phyloP scores from a whole-genome alignment of 306 rosid species.

The Lathyrus tuberosus region DNA sequence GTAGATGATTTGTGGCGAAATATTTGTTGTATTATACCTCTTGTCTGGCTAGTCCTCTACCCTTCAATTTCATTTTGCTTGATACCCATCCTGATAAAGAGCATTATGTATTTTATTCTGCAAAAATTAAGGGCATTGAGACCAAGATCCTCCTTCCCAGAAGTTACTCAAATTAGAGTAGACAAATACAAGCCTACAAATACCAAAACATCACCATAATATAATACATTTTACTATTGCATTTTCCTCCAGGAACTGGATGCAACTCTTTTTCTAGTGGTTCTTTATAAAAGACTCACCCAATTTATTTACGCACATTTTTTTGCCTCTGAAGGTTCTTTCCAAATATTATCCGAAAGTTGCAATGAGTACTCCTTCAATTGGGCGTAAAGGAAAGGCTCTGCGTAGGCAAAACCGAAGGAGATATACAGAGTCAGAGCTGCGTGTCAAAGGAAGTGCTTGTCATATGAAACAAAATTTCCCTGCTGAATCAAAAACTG shows the following conservation, averaged over 20 bases:
- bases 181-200: constrained; percentile 6
- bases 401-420: constrained; percentile 70
- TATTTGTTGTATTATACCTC: background rate
- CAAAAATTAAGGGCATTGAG: background rate
- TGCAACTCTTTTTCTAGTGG: constrained; percentile 4
- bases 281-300: constrained; percentile 13
- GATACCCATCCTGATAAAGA: background rate
- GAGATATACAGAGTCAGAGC: constrained; percentile 43
- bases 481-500: constrained; percentile 45
- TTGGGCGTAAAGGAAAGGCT: constrained; percentile 98
- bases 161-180: constrained; percentile 16
- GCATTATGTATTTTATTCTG: background rate
- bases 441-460: constrained; percentile 44
- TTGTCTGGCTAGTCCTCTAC: background rate
- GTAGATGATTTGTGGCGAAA: background rate
- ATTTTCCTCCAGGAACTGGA: background rate
- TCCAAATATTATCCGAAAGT: constrained; percentile 70
- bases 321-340: constrained; percentile 64
- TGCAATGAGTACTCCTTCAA: constrained; percentile 58
- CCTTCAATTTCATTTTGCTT: background rate
- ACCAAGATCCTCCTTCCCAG: background rate
- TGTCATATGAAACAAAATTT: constrained; percentile 31
- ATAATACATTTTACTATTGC: constrained; percentile 25
- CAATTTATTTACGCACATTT: constrained; percentile 6
- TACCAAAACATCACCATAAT: constrained; percentile 14